A percentile compares a stretch with the other conserved stretches of the same genome.
Conservation (phyloP, 164 flowering plant genomes). For the Vitis labrusca region DNA sequence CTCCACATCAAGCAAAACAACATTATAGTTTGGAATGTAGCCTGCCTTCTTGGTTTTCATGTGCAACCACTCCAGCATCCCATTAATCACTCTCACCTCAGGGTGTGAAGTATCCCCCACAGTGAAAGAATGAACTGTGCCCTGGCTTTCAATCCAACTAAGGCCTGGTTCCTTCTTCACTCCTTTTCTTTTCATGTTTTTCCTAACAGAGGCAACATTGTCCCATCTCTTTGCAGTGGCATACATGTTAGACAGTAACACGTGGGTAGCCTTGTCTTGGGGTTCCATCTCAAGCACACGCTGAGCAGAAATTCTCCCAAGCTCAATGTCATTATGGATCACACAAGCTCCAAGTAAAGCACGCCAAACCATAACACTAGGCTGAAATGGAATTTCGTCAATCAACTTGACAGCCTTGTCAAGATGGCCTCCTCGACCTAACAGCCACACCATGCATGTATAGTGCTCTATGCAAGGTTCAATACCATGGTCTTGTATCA, state of each 20-base stretch:
- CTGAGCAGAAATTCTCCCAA: constrained; percentile 60
- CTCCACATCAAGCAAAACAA: constrained; percentile 68
- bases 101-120: constrained; percentile 81
- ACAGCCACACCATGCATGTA: constrained; percentile 86
- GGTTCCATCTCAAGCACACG: constrained; percentile 80
- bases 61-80: constrained; percentile 76
- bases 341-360: constrained; percentile 88
- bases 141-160: constrained; percentile 85
- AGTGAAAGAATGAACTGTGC: constrained; percentile 61
- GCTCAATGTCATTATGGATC: constrained; percentile 65
- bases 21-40: constrained; percentile 56
- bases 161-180: constrained; percentile 87
- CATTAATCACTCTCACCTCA: constrained; percentile 57
- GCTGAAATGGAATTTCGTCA: constrained; percentile 65
- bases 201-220: constrained; percentile 60
- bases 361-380: constrained; percentile 87
- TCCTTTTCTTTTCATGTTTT: constrained; percentile 70
- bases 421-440: constrained; percentile 70
- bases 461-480: constrained; percentile 86
- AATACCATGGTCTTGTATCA: constrained; percentile 57
- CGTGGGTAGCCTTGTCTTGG: constrained; percentile 69
- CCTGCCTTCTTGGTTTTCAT: constrained; percentile 55
- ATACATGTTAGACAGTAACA: constrained; percentile 77
- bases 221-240: constrained; percentile 76
- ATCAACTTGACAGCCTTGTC: constrained; percentile 66